phyloP scores from a whole-genome alignment of 2,329 filamentous ascomycete genomes.

The Fulvia fulva region DNA sequence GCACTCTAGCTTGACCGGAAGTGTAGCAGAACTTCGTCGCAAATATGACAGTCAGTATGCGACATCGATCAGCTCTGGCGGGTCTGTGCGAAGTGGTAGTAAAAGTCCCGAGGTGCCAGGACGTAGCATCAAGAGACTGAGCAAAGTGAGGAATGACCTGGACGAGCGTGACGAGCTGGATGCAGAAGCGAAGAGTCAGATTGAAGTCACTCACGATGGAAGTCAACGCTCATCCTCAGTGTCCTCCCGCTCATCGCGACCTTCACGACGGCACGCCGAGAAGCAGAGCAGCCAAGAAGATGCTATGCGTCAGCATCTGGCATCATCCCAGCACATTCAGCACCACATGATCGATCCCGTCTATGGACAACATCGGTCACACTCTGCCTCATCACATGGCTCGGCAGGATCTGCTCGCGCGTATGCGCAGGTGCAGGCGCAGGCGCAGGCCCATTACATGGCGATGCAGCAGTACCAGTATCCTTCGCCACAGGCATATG shows the following conservation, averaged over 20 bases:
- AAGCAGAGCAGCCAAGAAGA: slow-evolving; percentile 23
- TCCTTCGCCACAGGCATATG: slow-evolving; percentile 16
- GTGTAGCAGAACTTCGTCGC: slow-evolving; percentile 28
- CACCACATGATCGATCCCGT: slow-evolving; percentile 20
- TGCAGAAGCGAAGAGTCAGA: slow-evolving; percentile 10
- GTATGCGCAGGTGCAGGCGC: slow-evolving; percentile 20
- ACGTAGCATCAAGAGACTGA: background rate
- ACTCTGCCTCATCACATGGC: slow-evolving; percentile 24
- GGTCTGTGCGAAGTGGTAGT: slow-evolving; percentile 14
- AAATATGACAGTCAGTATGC: slow-evolving; percentile 28
- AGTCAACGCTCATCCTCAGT: slow-evolving; percentile 18
- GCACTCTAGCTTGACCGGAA: slow-evolving; percentile 20
- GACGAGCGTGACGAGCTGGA: slow-evolving; percentile 12
- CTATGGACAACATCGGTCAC: slow-evolving; percentile 26
- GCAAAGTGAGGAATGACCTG: slow-evolving; percentile 12
- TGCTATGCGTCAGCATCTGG: slow-evolving; percentile 23
- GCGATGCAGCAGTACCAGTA: slow-evolving; percentile 29
- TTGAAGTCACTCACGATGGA: slow-evolving; percentile 10
- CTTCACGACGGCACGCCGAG: slow-evolving; percentile 13
- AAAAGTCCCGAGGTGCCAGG: slow-evolving; percentile 15
- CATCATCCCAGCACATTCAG: slow-evolving; percentile 21
- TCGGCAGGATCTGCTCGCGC: slow-evolving; percentile 20
- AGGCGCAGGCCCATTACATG: slow-evolving; percentile 25
- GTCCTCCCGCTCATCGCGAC: slow-evolving; percentile 18
- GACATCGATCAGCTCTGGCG: background rate